These are phyloP conservation scores for Penicillium dipodomyicola DNA, from an alignment of 495 filamentous ascomycete genomes.

Conservation along the genomic window DNA sequence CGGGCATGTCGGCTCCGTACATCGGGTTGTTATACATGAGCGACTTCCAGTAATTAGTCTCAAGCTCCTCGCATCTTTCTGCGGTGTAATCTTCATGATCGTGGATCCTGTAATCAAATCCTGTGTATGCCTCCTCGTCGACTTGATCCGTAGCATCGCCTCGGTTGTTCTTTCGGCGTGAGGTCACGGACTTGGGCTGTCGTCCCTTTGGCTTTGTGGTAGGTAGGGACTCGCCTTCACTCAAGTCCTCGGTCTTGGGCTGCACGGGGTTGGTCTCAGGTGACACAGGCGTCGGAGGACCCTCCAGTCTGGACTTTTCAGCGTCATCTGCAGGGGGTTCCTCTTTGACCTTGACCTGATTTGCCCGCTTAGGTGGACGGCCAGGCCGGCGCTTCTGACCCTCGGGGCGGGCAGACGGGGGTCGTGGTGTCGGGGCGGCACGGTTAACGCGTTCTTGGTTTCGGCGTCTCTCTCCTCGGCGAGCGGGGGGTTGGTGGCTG, in stretches of 20 bases:
- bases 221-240: conserved; percentile 50
- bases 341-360: conserved; percentile 46
- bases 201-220: conserved; percentile 48
- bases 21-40: conserved; percentile 90
- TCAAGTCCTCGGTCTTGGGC: conserved; percentile 47
- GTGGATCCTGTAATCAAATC: conserved; percentile 84
- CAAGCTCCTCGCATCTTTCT: conserved; percentile 89
- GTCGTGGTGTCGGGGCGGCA: conserved; percentile 33
- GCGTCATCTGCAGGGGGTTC: conserved; percentile 43
- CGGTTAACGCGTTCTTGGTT: conserved; percentile 62
- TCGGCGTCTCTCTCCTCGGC: conserved; percentile 80
- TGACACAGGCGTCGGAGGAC: conserved; percentile 54
- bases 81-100: conserved; percentile 79
- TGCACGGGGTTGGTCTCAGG: conserved; percentile 49
- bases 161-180: conserved; percentile 77
- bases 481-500: conserved; percentile 94
- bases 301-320: conserved; percentile 42
- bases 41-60: conserved; percentile 92
- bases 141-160: conserved; percentile 66
- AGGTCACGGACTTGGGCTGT: conserved; percentile 59
- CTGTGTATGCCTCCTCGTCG: conserved; percentile 81
- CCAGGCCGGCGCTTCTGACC: conserved; percentile 49
- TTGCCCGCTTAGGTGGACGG: conserved; percentile 43
- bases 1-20: conserved; percentile 96
- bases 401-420: conserved; percentile 34